Evolutionary conservation across 768 basidiomycete species (phyloP).

Genomic region (Mycena floridula): DNA sequence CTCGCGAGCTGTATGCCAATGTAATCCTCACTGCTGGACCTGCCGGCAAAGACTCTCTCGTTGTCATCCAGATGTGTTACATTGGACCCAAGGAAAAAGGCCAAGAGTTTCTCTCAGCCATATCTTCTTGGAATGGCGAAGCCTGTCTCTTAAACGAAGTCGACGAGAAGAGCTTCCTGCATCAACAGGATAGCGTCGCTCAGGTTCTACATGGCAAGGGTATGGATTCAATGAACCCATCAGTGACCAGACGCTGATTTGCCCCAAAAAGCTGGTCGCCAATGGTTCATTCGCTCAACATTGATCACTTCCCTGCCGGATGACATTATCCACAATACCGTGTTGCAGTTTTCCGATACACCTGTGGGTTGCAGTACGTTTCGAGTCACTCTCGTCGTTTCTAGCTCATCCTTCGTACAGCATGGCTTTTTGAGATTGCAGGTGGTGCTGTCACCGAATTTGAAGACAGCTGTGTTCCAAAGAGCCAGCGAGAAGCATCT

Average conservation of each 20-base stretch:
- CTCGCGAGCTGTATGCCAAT: slow-evolving; percentile 85
- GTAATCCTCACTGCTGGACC: slow-evolving; percentile 89
- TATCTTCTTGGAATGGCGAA: slow-evolving; percentile 88
- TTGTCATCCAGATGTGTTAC: slow-evolving; percentile 91
- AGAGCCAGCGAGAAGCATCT: slow-evolving; percentile 68
- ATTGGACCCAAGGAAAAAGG: slow-evolving; percentile 69
- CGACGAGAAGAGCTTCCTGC: slow-evolving; percentile 80
- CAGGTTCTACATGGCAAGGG: slow-evolving; percentile 85
- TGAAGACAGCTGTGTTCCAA: slow-evolving; percentile 72
- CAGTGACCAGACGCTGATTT: too few species aligned
- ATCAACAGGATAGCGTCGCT: slow-evolving; percentile 89
- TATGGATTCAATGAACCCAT: too few species aligned
- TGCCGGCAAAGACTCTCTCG: slow-evolving; percentile 73
- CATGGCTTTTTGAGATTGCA: slow-evolving; percentile 70
- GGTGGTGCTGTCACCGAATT: too few species aligned
- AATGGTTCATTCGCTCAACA: slow-evolving; percentile 89
- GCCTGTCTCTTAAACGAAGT: slow-evolving; percentile 85
- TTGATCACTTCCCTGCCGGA: slow-evolving; percentile 79
- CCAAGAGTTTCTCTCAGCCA: slow-evolving; percentile 69
- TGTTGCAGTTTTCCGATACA: slow-evolving; percentile 72
- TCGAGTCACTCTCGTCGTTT: too few species aligned
- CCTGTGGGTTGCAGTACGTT: slow-evolving; percentile 94
- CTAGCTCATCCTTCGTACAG: slow-evolving; percentile 86
- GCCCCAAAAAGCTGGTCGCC: slow-evolving; percentile 64
- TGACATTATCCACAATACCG: slow-evolving; percentile 79